Evolutionary conservation across 2,329 filamentous ascomycete genomes (phyloP).

Genomic region (Cladophialophora immunda): DNA sequence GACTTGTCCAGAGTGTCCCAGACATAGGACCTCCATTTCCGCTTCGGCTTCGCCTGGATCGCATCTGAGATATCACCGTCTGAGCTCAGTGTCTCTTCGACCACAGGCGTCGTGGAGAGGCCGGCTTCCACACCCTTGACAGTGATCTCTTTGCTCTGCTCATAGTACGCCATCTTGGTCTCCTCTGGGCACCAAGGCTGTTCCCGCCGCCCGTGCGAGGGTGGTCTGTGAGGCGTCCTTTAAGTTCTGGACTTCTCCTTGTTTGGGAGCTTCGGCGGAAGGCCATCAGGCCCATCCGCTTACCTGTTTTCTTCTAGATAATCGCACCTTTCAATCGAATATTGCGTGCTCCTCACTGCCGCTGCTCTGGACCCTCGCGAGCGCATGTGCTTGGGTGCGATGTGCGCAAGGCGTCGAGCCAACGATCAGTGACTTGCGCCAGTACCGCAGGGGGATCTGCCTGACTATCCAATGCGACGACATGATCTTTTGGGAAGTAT

Average conservation of each 20-base stretch:
- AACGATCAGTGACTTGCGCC: background rate
- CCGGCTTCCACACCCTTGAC: conserved; percentile 23
- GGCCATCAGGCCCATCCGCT: background rate
- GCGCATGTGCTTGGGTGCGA: conserved; percentile 12
- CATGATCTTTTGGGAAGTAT: background rate
- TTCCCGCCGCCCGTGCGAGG: background rate
- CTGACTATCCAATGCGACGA: background rate
- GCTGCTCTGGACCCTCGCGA: background rate
- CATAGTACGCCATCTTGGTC: conserved; percentile 22
- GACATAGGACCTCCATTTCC: conserved; percentile 59
- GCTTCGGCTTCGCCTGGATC: conserved; percentile 44
- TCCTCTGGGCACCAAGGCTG: conserved; percentile 1
- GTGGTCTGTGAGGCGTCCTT: background rate
- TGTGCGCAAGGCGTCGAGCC: conserved; percentile 1
- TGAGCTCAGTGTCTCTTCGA: conserved; percentile 7
- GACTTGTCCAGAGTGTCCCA: conserved; percentile 64
- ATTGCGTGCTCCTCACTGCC: conserved; percentile 33
- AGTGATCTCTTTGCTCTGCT: conserved; percentile 20
- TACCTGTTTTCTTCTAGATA: background rate
- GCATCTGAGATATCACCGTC: conserved; percentile 23
- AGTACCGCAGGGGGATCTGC: background rate
- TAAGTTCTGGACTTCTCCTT: background rate
- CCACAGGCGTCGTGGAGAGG: conserved; percentile 7
- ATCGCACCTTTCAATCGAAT: conserved; percentile 25
- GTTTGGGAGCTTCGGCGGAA: background rate